Percentiles rank a stretch among this genome's conserved stretches.
Evolutionary conservation across 352 stramenopile genomes (phyloP).

Genomic region (Phytopythium aichiense): DNA sequence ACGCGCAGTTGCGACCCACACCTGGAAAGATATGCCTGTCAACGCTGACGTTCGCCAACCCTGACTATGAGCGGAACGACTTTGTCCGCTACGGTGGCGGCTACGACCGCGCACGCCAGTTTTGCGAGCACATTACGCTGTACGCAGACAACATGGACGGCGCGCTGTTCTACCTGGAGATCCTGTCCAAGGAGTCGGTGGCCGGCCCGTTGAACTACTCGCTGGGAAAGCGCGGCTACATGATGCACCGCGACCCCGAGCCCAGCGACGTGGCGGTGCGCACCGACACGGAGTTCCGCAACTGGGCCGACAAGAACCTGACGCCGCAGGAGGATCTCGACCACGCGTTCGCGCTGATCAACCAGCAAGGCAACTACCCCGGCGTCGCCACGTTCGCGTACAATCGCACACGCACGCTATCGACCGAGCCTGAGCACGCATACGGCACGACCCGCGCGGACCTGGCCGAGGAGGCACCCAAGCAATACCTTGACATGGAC

Average conservation of each 20-base stretch:
- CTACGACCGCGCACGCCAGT: conserved; percentile 50
- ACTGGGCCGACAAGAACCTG: conserved; percentile 40
- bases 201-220: conserved; percentile 45
- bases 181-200: conserved; percentile 41
- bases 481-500: conserved; percentile 75
- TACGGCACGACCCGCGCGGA: conserved; percentile 21
- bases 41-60: conserved; percentile 75
- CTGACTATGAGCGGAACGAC: conserved; percentile 65
- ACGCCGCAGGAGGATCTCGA: conserved; percentile 38
- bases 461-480: conserved; percentile 13
- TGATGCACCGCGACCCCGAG: conserved; percentile 40
- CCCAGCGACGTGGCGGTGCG: conserved; percentile 20
- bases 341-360: conserved; percentile 44
- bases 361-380: conserved; percentile 46
- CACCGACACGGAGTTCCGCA: conserved; percentile 31
- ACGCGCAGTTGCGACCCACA: neutral
- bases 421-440: conserved; percentile 12
- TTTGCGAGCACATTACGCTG: conserved; percentile 67
- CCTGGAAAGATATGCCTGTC: conserved; percentile 26
- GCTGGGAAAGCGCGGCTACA: conserved; percentile 42
- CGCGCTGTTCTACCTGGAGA: conserved; percentile 72
- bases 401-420: conserved; percentile 27
- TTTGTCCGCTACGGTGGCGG: conserved; percentile 54
- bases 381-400: conserved; percentile 54
- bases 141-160: conserved; percentile 70